A percentile compares a stretch with the other conserved stretches of the same genome.
Conservation (phyloP, 202 grass and related monocot genomes). For the Schoenoplectus tabernaemontani region DNA sequence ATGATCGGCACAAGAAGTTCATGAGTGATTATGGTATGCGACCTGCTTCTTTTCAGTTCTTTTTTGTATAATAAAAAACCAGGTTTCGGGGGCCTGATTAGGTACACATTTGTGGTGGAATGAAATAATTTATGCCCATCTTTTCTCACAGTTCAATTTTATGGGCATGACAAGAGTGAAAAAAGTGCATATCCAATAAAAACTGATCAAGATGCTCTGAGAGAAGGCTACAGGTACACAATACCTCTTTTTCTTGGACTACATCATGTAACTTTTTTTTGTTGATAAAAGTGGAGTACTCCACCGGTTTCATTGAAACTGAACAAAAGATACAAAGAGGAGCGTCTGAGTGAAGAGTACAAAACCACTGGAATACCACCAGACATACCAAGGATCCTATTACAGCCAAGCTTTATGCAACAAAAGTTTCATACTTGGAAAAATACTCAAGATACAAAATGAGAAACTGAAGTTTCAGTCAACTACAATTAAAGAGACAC, state of each 20-base stretch:
- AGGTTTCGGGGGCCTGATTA: not conserved
- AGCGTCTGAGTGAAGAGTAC: too few relatives aligned
- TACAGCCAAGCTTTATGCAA: too few relatives aligned
- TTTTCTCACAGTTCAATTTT: conserved; percentile 67
- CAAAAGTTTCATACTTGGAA: too few relatives aligned
- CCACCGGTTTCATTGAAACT: too few relatives aligned
- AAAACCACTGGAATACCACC: too few relatives aligned
- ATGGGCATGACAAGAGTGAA: conserved; percentile 42
- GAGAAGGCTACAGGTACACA: conserved; percentile 77
- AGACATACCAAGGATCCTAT: too few relatives aligned
- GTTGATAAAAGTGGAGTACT: too few relatives aligned
- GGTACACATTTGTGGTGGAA: not conserved
- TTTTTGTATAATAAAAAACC: not conserved
- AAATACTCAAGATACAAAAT: too few relatives aligned
- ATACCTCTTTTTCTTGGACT: not conserved
- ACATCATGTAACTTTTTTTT: too few relatives aligned
- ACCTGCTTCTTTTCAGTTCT: not conserved
- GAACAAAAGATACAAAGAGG: too few relatives aligned
- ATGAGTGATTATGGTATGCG: conserved; percentile 77
- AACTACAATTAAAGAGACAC: too few relatives aligned
- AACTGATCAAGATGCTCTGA: conserved; percentile 85
- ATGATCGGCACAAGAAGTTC: conserved; percentile 84
- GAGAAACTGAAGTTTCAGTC: too few relatives aligned
- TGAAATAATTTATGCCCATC: not conserved
- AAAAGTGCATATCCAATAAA: conserved; percentile 41